These are phyloP conservation scores for Tuber melanosporum DNA, from an alignment of 495 filamentous ascomycete species.

Conservation along the genomic window DNA sequence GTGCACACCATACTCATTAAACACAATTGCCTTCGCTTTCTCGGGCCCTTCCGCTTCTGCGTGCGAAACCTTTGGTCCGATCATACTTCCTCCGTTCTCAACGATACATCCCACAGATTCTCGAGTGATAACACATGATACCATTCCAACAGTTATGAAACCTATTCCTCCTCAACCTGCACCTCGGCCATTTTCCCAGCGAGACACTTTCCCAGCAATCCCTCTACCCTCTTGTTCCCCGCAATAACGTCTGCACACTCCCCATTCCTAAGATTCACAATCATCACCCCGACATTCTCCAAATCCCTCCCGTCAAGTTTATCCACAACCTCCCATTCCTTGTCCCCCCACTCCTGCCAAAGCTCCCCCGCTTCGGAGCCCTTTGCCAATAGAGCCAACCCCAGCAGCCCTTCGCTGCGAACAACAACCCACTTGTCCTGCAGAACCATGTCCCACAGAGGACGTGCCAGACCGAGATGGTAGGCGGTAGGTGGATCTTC, in stretches of 20 bases:
- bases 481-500: constrained; percentile 47
- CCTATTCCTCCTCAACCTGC: not conserved
- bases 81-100: too few species aligned
- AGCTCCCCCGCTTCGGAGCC: constrained; percentile 24
- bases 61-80: too few species aligned
- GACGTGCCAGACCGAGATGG: constrained; percentile 49
- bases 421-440: constrained; percentile 66
- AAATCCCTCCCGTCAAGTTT: constrained; percentile 26
- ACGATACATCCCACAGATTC: not conserved
- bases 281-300: constrained; percentile 33
- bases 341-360: constrained; percentile 22
- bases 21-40: too few species aligned
- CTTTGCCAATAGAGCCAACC: constrained; percentile 63
- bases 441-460: constrained; percentile 57
- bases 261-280: constrained; percentile 28
- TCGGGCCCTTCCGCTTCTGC: too few species aligned
- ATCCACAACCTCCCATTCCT: constrained; percentile 23
- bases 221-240: constrained; percentile 24
- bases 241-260: not conserved
- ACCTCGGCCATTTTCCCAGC: constrained; percentile 11
- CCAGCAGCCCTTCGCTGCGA: constrained; percentile 66
- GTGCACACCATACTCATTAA: too few species aligned
- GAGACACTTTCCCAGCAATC: constrained; percentile 18
- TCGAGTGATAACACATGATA: constrained; percentile 28
- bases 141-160: not conserved